These are phyloP conservation scores for Lipomyces sp. DNA, from an alignment of 805 yeast genomes.

Conservation along the genomic window DNA sequence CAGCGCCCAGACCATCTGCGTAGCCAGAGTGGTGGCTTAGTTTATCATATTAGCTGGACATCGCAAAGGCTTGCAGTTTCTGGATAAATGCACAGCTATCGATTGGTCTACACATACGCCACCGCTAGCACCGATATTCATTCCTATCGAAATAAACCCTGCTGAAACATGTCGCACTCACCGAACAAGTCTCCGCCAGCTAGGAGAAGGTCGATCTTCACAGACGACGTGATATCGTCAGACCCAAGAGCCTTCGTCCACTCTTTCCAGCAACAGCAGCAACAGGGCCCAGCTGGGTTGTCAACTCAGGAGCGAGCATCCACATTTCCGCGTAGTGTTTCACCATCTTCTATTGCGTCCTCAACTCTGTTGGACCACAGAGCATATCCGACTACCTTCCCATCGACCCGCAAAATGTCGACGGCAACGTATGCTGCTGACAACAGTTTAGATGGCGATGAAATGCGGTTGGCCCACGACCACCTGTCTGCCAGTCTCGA, in stretches of 20 bases:
- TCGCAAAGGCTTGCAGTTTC: neutral
- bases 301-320: conserved; percentile 2
- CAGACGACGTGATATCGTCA: conserved; percentile 24
- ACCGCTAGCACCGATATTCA: neutral
- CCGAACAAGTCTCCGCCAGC: conserved; percentile 10
- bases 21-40: neutral
- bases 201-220: conserved; percentile 22
- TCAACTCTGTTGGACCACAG: conserved; percentile 30
- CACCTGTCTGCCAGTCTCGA: conserved; percentile 13
- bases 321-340: conserved; percentile 5
- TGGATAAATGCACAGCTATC: neutral
- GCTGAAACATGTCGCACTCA: neutral
- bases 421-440: conserved; percentile 14
- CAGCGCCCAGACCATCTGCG: conserved; percentile 1
- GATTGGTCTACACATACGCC: neutral
- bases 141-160: neutral
- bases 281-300: neutral
- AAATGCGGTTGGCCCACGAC: neutral
- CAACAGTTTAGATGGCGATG: conserved; percentile 12
- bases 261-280: conserved; percentile 16
- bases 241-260: conserved; percentile 19
- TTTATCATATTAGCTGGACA: neutral
- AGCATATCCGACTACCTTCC: conserved; percentile 17
- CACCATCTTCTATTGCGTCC: conserved; percentile 26
- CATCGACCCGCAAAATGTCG: conserved; percentile 16